These are phyloP conservation scores for Xylariaceae sp. DNA, from an alignment of 2,329 filamentous ascomycete species.

Conservation along the genomic window DNA sequence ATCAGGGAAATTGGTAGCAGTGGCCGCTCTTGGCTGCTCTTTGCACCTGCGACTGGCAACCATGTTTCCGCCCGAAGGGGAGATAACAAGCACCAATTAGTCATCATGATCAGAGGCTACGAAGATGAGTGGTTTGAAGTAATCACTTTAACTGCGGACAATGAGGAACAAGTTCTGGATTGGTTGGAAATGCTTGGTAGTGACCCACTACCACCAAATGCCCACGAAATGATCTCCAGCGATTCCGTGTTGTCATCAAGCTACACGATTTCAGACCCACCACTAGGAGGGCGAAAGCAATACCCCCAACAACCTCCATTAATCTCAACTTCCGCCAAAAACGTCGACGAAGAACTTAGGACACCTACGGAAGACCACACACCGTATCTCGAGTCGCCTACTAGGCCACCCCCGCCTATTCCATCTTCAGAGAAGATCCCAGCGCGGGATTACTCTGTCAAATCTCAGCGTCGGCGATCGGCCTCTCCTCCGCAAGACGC, in stretches of 20 bases:
- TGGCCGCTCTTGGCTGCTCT: constrained; percentile 74
- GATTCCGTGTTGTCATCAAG: constrained; percentile 24
- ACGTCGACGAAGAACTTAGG: constrained; percentile 28
- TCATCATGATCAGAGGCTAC: constrained; percentile 80
- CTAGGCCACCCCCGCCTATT: constrained; percentile 27
- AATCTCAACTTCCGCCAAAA: constrained; percentile 19
- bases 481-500: constrained; percentile 11
- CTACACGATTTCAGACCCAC: constrained; percentile 33
- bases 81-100: constrained; percentile 64
- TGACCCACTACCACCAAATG: constrained; percentile 46
- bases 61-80: constrained; percentile 77
- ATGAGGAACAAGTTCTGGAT: constrained; percentile 73
- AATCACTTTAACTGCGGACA: constrained; percentile 69
- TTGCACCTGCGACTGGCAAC: constrained; percentile 74
- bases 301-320: constrained; percentile 20
- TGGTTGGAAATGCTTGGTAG: constrained; percentile 77
- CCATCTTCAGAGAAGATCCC: constrained; percentile 38
- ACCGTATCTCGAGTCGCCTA: constrained; percentile 30
- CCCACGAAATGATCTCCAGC: constrained; percentile 33
- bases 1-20: constrained; percentile 82
- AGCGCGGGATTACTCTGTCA: constrained; percentile 34
- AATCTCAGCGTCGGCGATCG: constrained; percentile 20
- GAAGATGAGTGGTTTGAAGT: constrained; percentile 79
- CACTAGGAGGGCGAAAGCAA: constrained; percentile 38
- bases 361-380: constrained; percentile 38